These are phyloP conservation scores for Vigna hirtella DNA, from an alignment of 306 rosid species.

Conservation along the genomic window DNA sequence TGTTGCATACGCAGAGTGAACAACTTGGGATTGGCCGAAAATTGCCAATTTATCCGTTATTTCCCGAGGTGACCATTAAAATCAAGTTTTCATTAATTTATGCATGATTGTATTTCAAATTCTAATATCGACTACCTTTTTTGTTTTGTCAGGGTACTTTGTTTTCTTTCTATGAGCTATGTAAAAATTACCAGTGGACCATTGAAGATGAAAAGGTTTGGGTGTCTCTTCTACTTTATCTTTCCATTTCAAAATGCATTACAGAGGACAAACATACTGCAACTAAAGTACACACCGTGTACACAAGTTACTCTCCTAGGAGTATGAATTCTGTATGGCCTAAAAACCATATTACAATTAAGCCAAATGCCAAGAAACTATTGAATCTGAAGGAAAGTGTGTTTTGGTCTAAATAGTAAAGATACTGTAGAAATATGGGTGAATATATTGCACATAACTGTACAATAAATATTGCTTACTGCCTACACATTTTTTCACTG, in stretches of 20 bases:
- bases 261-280: neutral
- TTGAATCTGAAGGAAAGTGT: slow-evolving; percentile 16
- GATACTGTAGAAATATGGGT: neutral
- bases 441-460: too few species aligned
- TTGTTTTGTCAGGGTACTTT: slow-evolving; percentile 70
- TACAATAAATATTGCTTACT: too few species aligned
- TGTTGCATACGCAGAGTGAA: slow-evolving; percentile 81
- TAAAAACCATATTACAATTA: neutral
- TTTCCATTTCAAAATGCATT: slow-evolving; percentile 37
- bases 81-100: slow-evolving; percentile 21
- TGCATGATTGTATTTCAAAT: slow-evolving; percentile 38
- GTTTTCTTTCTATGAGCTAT: slow-evolving; percentile 89
- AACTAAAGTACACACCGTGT: slow-evolving; percentile 12
- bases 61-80: slow-evolving; percentile 71
- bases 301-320: neutral
- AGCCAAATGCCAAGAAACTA: neutral
- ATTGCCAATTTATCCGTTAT: slow-evolving; percentile 85
- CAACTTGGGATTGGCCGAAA: slow-evolving; percentile 79
- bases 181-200: slow-evolving; percentile 88
- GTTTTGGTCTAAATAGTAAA: slow-evolving; percentile 2
- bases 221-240: slow-evolving; percentile 21
- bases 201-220: slow-evolving; percentile 86
- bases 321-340: slow-evolving; percentile 9
- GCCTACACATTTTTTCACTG: too few species aligned
- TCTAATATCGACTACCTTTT: slow-evolving; percentile 38